Conservation (phyloP, 2,329 filamentous ascomycete genomes). For the Parafenestella ontariensis region DNA sequence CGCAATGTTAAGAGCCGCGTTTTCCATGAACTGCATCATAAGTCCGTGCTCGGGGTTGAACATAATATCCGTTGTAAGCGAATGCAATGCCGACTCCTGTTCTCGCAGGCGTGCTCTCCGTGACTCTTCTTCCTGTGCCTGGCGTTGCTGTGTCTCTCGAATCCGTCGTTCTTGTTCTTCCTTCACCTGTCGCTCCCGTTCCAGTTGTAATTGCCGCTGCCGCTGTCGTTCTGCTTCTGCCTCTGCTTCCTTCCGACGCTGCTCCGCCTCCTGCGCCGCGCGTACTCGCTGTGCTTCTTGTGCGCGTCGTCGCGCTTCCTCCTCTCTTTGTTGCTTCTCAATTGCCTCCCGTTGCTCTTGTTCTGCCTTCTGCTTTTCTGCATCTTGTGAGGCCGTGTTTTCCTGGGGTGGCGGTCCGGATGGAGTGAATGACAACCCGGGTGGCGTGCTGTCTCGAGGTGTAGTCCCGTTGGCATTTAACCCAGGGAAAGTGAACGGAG, state of each 20-base stretch:
- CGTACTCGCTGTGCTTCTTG: conserved; percentile 8
- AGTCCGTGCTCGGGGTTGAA: conserved; percentile 50
- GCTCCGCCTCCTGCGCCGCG: conserved; percentile 25
- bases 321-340: conserved; percentile 15
- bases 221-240: conserved; percentile 16
- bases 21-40: conserved; percentile 55
- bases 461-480: neutral
- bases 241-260: conserved; percentile 24
- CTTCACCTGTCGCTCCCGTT: conserved; percentile 18
- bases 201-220: conserved; percentile 18
- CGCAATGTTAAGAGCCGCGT: conserved; percentile 45
- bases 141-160: conserved; percentile 28
- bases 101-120: conserved; percentile 18
- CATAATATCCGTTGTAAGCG: conserved; percentile 49
- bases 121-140: conserved; percentile 28
- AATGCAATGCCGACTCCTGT: conserved; percentile 32
- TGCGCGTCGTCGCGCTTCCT: conserved; percentile 17
- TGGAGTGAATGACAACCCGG: conserved; percentile 21
- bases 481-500: conserved; percentile 10
- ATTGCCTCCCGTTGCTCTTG: conserved; percentile 18
- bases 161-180: conserved; percentile 29
- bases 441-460: conserved; percentile 3
- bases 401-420: conserved; percentile 18
- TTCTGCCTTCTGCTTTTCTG: conserved; percentile 20
- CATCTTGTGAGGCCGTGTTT: conserved; percentile 14